Evolutionary conservation across 257 asterid species (phyloP).

Genomic region (Ilex aquifolium): DNA sequence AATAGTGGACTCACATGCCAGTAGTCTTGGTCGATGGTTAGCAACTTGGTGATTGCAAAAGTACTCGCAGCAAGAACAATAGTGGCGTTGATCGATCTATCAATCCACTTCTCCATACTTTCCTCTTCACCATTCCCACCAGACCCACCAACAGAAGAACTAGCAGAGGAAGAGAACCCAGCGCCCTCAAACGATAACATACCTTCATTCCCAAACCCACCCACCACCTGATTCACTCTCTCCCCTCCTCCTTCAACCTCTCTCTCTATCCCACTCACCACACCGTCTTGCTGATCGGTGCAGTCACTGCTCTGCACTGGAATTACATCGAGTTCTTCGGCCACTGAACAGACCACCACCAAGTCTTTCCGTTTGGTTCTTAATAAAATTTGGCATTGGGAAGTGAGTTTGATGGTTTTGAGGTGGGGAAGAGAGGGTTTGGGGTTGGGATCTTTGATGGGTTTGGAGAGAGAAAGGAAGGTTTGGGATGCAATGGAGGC

Average conservation of each 20-base stretch:
- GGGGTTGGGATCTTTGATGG: slow-evolving; percentile 12
- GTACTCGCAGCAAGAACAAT: slow-evolving; percentile 76
- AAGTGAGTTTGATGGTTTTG: neutral
- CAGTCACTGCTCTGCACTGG: slow-evolving; percentile 52
- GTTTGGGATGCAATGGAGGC: slow-evolving; percentile 41
- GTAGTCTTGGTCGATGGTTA: slow-evolving; percentile 69
- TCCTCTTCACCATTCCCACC: slow-evolving; percentile 25
- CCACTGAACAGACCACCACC: slow-evolving; percentile 24
- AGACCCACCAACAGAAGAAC: slow-evolving; percentile 30
- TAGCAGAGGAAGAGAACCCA: slow-evolving; percentile 34
- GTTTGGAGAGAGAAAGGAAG: slow-evolving; percentile 41
- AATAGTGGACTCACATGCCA: slow-evolving; percentile 63
- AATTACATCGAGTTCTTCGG: slow-evolving; percentile 35
- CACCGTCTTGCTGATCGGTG: slow-evolving; percentile 49
- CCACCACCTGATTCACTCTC: slow-evolving; percentile 47
- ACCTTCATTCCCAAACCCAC: slow-evolving; percentile 59
- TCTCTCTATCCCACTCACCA: slow-evolving; percentile 30
- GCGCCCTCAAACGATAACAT: slow-evolving; percentile 56
- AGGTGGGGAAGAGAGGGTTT: slow-evolving; percentile 2
- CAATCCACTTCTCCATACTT: slow-evolving; percentile 41
- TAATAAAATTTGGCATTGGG: slow-evolving; percentile 8
- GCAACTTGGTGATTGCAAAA: slow-evolving; percentile 72
- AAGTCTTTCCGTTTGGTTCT: slow-evolving; percentile 20
- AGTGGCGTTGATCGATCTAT: slow-evolving; percentile 66
- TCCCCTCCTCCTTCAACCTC: slow-evolving; percentile 32